Percentiles rank a stretch among this genome's conserved stretches.
These are phyloP conservation scores for Penicillium maclennaniae DNA, from an alignment of 495 filamentous ascomycete species.

Conservation along the genomic window DNA sequence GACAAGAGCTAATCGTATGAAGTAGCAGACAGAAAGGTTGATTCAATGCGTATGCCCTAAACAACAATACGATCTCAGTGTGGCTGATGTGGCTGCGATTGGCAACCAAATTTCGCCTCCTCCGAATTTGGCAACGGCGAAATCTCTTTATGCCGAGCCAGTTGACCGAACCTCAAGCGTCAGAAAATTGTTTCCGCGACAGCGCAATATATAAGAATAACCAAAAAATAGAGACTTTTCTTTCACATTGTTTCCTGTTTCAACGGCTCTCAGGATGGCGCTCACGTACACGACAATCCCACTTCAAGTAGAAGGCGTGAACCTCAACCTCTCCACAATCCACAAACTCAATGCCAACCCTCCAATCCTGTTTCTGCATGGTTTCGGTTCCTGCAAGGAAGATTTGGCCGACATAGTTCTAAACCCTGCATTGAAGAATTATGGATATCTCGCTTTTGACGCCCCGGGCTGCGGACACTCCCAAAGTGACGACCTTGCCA, in stretches of 20 bases:
- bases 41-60: too few species aligned
- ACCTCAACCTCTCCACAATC: conserved; percentile 21
- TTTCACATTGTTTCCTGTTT: background rate
- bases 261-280: conserved; percentile 3
- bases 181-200: too few species aligned
- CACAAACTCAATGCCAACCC: conserved; percentile 13
- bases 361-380: conserved; percentile 27
- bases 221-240: background rate
- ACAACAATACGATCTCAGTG: too few species aligned
- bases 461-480: conserved; percentile 28
- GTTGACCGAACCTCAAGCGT: too few species aligned
- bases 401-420: conserved; percentile 23
- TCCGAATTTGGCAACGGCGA: too few species aligned
- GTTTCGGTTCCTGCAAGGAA: conserved; percentile 33
- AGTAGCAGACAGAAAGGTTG: too few species aligned
- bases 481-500: conserved; percentile 15
- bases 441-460: conserved; percentile 26
- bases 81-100: too few species aligned
- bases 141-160: too few species aligned
- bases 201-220: too few species aligned
- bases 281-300: conserved; percentile 12
- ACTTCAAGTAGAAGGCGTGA: conserved; percentile 16
- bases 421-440: conserved; percentile 15
- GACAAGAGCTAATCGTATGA: too few species aligned
- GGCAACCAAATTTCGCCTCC: too few species aligned